Evolutionary conservation across 2,329 filamentous ascomycete species (phyloP), one percentile per base, ranked within the genome.

Genomic region (Arthrobotrys iridis): DNA sequence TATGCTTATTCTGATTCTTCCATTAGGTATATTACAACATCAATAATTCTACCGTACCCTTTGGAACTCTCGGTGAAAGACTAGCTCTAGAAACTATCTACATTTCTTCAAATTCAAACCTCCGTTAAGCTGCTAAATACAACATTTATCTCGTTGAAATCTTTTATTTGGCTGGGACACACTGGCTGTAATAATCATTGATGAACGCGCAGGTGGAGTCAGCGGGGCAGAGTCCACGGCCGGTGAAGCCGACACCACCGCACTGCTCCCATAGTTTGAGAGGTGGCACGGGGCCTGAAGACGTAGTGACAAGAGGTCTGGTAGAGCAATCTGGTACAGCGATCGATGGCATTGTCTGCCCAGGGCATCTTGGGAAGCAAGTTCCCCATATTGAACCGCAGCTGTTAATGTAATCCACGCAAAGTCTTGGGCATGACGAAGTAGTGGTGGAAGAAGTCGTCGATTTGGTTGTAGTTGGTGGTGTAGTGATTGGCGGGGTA

Each of bases 171-270:
- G 15, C 11, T 20, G 18, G 28, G 11, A 67, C 24, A 10, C 63
- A 67, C 33, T 67, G 63, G 40, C 63, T 67, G 15, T 67, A 67
- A 20, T 30, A 67, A 0, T 41, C 63, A 26, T 67, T 67, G 20
- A 67, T 24, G 24, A 37, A 26, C 4, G 24, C 28, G 24, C 63
- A 67, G 4, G 4, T 50, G 20, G 33, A 45, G 10, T 50, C 50
- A 7, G 20, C 1, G 20, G 50, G 15, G 40, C 63, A 67, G n/a
- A 46, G 37, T 15, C 63, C 63, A 35, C 24, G 18, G 3, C 63
- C 63, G 13, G 63, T 67, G 50, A 50, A 67, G 15, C 33, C 37
- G 4, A 15, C 30, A 11, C 63, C 63, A 58, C 33, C 63, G 26
- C 63, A 67, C 37, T 67, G 63, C 2, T 58, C 63, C 15, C 33